phyloP scores from a whole-genome alignment of 768 basidiomycete species.

The Lentinula guzmanii region DNA sequence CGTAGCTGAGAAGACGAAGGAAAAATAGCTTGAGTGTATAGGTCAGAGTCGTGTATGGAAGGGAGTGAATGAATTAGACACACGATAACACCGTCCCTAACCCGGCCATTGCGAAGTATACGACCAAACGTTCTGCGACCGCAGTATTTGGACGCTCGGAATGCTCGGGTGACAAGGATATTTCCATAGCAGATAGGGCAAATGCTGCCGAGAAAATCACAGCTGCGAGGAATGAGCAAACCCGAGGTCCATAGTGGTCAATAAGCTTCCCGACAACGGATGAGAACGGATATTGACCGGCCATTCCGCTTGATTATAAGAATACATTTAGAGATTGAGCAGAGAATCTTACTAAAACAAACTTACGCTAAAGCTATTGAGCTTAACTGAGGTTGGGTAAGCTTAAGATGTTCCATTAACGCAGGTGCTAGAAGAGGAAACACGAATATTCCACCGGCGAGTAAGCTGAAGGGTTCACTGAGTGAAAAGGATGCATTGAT shows the following conservation, averaged over 20 bases:
- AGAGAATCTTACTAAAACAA: not conserved
- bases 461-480: slow-evolving; percentile 41
- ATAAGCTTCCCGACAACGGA: slow-evolving; percentile 63
- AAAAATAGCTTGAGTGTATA: slow-evolving; percentile 46
- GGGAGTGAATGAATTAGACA: slow-evolving; percentile 19
- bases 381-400: slow-evolving; percentile 73
- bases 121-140: slow-evolving; percentile 46
- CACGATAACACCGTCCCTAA: slow-evolving; percentile 72
- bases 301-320: slow-evolving; percentile 54
- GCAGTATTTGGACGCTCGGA: slow-evolving; percentile 29
- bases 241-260: slow-evolving; percentile 60
- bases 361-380: slow-evolving; percentile 73
- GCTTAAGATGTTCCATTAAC: slow-evolving; percentile 46
- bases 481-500: not conserved
- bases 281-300: slow-evolving; percentile 75
- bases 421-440: slow-evolving; percentile 71
- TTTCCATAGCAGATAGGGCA: slow-evolving; percentile 53
- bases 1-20: slow-evolving; percentile 69
- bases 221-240: slow-evolving; percentile 59
- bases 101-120: slow-evolving; percentile 59
- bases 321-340: not conserved
- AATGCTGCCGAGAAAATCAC: slow-evolving; percentile 56
- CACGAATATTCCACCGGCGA: slow-evolving; percentile 74
- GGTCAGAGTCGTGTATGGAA: not conserved
- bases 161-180: slow-evolving; percentile 38